Conservation (phyloP, 768 basidiomycete species). For the Lactarius hatsudake region DNA sequence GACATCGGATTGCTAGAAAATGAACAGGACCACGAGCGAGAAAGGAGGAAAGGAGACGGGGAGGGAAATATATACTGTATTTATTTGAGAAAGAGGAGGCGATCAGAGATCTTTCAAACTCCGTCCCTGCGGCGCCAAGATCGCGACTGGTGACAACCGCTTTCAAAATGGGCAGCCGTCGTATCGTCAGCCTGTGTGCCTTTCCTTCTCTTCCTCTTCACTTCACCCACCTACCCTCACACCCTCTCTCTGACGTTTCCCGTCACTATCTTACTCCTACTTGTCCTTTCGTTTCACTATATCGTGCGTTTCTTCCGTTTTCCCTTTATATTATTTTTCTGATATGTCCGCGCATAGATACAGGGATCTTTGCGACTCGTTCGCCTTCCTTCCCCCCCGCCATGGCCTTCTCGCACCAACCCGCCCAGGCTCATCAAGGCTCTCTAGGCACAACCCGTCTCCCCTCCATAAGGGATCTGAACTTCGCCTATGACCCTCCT, state of each 20-base stretch:
- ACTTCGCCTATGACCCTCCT: slow-evolving; percentile 49
- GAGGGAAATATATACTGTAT: not conserved
- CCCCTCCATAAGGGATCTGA: slow-evolving; percentile 71
- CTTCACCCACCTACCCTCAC: slow-evolving; percentile 7
- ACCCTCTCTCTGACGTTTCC: not conserved
- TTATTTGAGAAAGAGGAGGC: slow-evolving; percentile 12
- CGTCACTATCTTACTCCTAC: not conserved
- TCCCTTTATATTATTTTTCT: slow-evolving; percentile 5
- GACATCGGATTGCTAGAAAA: not conserved
- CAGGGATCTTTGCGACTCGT: slow-evolving; percentile 45
- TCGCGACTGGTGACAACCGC: slow-evolving; percentile 27
- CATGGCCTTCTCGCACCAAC: slow-evolving; percentile 54
- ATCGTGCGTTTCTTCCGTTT: slow-evolving; percentile 25
- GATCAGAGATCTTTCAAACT: slow-evolving; percentile 28
- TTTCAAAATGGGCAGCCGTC: slow-evolving; percentile 24
- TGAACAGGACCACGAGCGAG: not conserved
- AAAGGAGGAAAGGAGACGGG: not conserved
- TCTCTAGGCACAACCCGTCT: slow-evolving; percentile 49
- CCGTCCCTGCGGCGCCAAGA: slow-evolving; percentile 29
- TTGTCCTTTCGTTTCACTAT: not conserved
- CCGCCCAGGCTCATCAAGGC: slow-evolving; percentile 39
- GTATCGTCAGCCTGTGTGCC: slow-evolving; percentile 18
- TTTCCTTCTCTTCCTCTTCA: slow-evolving; percentile 16
- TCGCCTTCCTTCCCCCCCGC: slow-evolving; percentile 22
- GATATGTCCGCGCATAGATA: slow-evolving; percentile 69